phyloP scores from a whole-genome alignment of 2,329 filamentous ascomycete species.

The Clonostachys sp. region DNA sequence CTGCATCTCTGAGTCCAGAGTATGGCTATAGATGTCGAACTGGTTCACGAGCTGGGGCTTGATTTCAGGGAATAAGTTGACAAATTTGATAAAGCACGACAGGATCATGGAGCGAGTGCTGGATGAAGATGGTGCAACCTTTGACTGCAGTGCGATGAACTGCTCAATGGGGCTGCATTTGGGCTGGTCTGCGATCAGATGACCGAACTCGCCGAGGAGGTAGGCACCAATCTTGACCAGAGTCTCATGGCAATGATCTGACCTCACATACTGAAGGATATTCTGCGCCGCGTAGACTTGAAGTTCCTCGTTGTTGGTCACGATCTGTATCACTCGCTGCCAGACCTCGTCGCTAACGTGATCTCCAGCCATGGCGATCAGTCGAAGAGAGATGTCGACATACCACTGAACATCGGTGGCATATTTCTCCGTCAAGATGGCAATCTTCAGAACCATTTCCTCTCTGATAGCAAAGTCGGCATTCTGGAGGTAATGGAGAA shows the following conservation, averaged over 20 bases:
- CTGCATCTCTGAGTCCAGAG: constrained; percentile 90
- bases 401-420: constrained; percentile 99
- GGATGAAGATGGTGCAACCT: constrained; percentile 84
- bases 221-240: constrained; percentile 97
- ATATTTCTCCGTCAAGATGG: constrained; percentile 97
- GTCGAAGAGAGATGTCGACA: constrained; percentile 90
- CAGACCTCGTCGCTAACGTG: constrained; percentile 99
- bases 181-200: constrained; percentile 87
- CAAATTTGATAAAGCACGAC: constrained; percentile 94
- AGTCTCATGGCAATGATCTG: constrained; percentile 92
- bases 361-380: constrained; percentile 95
- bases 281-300: constrained; percentile 96
- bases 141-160: constrained; percentile 85
- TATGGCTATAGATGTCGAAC: constrained; percentile 90
- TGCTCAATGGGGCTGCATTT: constrained; percentile 97
- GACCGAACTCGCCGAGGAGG: constrained; percentile 92
- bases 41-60: constrained; percentile 90
- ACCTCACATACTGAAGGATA: constrained; percentile 86
- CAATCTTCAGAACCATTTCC: constrained; percentile 99
- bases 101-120: constrained; percentile 90
- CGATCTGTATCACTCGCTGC: constrained; percentile 98
- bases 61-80: constrained; percentile 98
- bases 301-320: constrained; percentile 97
- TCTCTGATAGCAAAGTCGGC: constrained; percentile 97
- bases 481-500: constrained; percentile 90